Evolutionary conservation across 2,329 filamentous ascomycete genomes (phyloP), one percentile per base, ranked within the genome.

Genomic region (Sphaerulina musiva): DNA sequence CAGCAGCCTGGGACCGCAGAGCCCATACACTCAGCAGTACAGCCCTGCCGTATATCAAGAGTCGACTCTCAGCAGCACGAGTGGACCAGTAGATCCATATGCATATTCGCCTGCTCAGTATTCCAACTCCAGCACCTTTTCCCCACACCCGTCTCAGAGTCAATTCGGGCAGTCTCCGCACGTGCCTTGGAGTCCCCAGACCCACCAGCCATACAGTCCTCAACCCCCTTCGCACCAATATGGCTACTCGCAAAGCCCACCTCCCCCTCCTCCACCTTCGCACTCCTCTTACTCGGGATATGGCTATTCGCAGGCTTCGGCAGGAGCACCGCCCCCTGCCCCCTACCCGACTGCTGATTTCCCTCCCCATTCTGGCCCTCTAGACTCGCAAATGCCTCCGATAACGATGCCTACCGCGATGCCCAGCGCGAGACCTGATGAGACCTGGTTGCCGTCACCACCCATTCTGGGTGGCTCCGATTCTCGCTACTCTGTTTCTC

Each of bases 31-130:
- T 34, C 54, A 53, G 48, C 58, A 62, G 43, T 64, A 64, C 52
- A 60, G 61, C 48, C 54, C 62, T 6, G 56, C 64, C 6, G 59
- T 62, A 6, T 68, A 64, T 53, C 48, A 60, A 5, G 61, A 64
- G 42, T 49, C 56, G 14, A 51, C 54, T 12, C 49, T 62, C 44
- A 54, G 57, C 45, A 60, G 60, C 49, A 63, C 58, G 20, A 65
- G 59, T 51, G 65, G 60, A 41, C 64, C 63, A 29, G 57, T 66
- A 55, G 64, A 65, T 48, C 60, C 63, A 12, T 67, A 64, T 47
- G 63, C 56, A 12, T 66, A 65, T 42, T 61, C 61, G 20, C 59
- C 66, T 17, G 53, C 53, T 12, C 51, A 32, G 14, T 62, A 60
- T 39, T 59, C 60, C 6, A 54, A 44, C 42, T 17, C 59, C 32